A percentile compares a stretch with the other conserved stretches of the same genome.
These are phyloP conservation scores for Penicillium glabrum DNA, from an alignment of 2,329 filamentous ascomycete species.

Conservation along the genomic window DNA sequence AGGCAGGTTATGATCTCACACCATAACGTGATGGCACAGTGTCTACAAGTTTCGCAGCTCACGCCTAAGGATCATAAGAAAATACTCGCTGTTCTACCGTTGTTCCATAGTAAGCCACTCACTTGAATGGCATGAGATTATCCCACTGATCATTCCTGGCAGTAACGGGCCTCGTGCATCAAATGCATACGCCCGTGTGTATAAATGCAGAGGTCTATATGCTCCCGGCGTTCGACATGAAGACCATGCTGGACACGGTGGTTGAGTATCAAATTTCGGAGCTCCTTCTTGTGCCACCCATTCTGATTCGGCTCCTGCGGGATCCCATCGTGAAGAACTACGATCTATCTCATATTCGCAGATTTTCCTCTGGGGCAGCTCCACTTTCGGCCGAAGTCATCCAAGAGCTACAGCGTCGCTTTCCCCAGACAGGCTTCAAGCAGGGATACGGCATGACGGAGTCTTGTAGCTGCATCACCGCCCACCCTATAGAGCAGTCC, in stretches of 20 bases:
- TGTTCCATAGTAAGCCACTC: constrained; percentile 53
- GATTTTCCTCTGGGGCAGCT: constrained; percentile 62
- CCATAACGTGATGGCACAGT: constrained; percentile 60
- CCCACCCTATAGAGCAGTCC: constrained; percentile 58
- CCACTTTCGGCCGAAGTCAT: constrained; percentile 60
- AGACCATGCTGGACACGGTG: constrained; percentile 55
- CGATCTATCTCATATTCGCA: constrained; percentile 55
- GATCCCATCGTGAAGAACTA: constrained; percentile 49
- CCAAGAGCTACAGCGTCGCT: constrained; percentile 54
- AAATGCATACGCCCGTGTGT: constrained; percentile 62
- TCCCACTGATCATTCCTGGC: background rate
- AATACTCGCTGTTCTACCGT: constrained; percentile 59
- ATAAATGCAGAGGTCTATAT: constrained; percentile 67
- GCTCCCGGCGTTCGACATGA: constrained; percentile 64
- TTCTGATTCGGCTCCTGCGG: constrained; percentile 61
- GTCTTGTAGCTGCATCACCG: constrained; percentile 62
- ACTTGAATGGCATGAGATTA: background rate
- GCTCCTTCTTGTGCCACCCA: constrained; percentile 60
- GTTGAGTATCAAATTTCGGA: constrained; percentile 55
- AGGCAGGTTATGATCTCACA: constrained; percentile 52
- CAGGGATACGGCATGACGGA: constrained; percentile 71
- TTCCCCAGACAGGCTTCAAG: constrained; percentile 61
- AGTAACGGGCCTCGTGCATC: constrained; percentile 62
- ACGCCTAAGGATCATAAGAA: constrained; percentile 51
- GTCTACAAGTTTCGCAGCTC: constrained; percentile 58